Evolutionary conservation across 1,284 basidiomycete genomes (phyloP), one percentile per base, ranked within the genome.

Genomic region (Ustilago tritici): DNA sequence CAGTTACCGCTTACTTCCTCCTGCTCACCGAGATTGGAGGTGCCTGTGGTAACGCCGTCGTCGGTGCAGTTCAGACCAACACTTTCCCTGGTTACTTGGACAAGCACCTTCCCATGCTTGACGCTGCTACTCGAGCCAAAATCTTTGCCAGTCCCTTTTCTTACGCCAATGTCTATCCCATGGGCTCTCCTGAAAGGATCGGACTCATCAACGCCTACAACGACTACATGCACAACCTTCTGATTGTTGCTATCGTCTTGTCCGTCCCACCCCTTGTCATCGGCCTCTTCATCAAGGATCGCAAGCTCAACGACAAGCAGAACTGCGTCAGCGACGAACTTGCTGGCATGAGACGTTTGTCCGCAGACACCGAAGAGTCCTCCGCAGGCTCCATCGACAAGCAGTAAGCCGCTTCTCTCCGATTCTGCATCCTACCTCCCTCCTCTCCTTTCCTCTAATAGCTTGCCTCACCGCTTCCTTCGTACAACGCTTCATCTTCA

Each of bases 1-100:
- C 82, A 58, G 84, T 86, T 56, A 85, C 84, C n/a, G 79, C 84
- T 17, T 83, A 82, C 58, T 79, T 85, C 67, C 65, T 86, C 11
- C 76, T 85, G 10, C 60, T 82, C 56, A 80, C 81, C 56, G 79
- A 82, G 55, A 78, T 86, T 40, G 84, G 84, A 12, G 83, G 81
- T 43, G 76, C 81, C 8, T 76, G 81, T 55, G 84, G 84, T 49
- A 71, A 76, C 23, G 81, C 84, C 19, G 52, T 84, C n/a, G 66
- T 80, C 53, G 75, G 76, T 23, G 76, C 82, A n/a, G 50, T 86
- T 32, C 78, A 84, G 61, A 71, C 70, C 61, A 76, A 78, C 31
- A 61, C 69, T 17, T 70, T 84, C 2, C 80, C 78, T 17, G 56
- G 63, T 38, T 67, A 66, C 56, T 58, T 78, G 57, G 62, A 76